Evolutionary conservation across 1,139 yeast species (phyloP).

Genomic region (Taiozyma sp.): DNA sequence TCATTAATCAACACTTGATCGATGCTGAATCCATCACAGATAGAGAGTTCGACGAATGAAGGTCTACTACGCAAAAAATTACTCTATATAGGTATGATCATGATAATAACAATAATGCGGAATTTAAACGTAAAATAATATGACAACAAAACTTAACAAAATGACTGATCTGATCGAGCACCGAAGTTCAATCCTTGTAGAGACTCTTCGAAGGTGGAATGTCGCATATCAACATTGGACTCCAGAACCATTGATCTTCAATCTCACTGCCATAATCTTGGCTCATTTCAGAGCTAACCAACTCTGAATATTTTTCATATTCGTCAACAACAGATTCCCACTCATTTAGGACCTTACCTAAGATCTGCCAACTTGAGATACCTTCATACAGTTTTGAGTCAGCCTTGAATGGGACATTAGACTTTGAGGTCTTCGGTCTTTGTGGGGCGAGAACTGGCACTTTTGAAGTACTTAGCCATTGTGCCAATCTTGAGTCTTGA

Average conservation of each 20-base stretch:
- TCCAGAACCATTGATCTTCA: constrained; percentile 25
- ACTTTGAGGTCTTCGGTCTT: background rate
- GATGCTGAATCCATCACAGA: background rate
- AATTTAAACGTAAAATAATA: background rate
- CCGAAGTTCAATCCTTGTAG: constrained; percentile 3
- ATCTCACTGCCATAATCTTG: constrained; percentile 11
- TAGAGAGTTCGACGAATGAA: background rate
- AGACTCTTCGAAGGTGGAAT: constrained; percentile 22
- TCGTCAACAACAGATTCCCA: constrained; percentile 53
- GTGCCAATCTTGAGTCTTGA: constrained; percentile 1
- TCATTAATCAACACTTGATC: background rate
- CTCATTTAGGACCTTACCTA: constrained; percentile 65
- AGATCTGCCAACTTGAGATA: constrained; percentile 30
- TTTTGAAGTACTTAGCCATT: constrained; percentile 1
- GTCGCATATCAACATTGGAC: constrained; percentile 41
- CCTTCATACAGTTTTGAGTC: constrained; percentile 2
- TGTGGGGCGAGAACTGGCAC: background rate
- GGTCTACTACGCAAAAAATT: background rate
- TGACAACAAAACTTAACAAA: background rate
- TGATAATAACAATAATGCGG: background rate
- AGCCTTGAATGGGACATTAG: background rate
- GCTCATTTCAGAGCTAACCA: constrained; percentile 31
- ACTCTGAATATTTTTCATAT: constrained; percentile 39
- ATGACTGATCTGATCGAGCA: background rate
- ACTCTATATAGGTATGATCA: background rate